phyloP scores from a whole-genome alignment of 345 rosid genomes.

The Salix arbutifolia region DNA sequence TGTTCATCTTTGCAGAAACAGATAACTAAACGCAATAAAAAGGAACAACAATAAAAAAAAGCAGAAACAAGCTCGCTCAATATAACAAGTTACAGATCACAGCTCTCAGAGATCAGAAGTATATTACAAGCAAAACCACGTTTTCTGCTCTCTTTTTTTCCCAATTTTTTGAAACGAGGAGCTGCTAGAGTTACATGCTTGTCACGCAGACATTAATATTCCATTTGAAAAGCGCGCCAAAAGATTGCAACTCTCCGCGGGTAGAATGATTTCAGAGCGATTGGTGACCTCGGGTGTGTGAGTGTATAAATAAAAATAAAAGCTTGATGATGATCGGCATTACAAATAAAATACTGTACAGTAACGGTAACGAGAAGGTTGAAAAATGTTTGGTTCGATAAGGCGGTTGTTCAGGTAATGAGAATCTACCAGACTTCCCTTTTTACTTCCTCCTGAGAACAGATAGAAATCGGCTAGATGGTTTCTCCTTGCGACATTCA shows the following conservation, averaged over 20 bases:
- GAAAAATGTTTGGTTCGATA: constrained; percentile 2
- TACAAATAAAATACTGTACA: constrained; percentile 28
- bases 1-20: background rate
- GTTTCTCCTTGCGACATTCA: constrained; percentile 65
- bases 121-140: too few species aligned
- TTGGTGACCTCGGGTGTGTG: background rate
- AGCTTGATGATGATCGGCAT: background rate
- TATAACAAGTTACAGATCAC: too few species aligned
- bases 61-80: too few species aligned
- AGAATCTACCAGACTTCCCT: background rate
- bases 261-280: background rate
- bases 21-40: too few species aligned
- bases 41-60: too few species aligned
- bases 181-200: background rate
- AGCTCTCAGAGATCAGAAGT: background rate
- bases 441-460: constrained; percentile 56
- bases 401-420: constrained; percentile 9
- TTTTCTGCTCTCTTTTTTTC: background rate
- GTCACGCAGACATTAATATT: background rate
- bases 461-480: constrained; percentile 72
- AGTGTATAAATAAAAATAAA: background rate
- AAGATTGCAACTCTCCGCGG: background rate
- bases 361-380: background rate
- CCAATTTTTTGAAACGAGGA: background rate
- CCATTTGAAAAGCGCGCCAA: background rate